Conservation (phyloP, 257 asterid species). For the Petunia axillaris region DNA sequence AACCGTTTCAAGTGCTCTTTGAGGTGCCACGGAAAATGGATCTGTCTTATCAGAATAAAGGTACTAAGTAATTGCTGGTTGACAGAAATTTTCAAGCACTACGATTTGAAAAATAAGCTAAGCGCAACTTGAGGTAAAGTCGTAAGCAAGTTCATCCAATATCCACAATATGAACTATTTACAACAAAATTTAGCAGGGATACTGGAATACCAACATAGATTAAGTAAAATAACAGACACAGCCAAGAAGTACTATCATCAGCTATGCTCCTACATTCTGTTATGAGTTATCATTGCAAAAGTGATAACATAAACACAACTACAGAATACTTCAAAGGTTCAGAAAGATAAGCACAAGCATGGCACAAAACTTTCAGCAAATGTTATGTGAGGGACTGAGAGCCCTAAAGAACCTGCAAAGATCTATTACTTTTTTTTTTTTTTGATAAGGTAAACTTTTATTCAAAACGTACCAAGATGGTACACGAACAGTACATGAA, state of each 20-base stretch:
- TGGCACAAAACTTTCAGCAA: conserved; percentile 15
- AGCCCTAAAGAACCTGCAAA: background rate
- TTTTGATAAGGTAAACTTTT: too few species aligned
- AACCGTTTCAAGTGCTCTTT: conserved; percentile 61
- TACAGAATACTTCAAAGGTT: conserved; percentile 16
- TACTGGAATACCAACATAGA: conserved; percentile 7
- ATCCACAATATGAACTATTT: background rate
- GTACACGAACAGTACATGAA: too few species aligned
- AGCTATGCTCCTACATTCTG: conserved; percentile 10
- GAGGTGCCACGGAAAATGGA: conserved; percentile 73
- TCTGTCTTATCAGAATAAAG: conserved; percentile 43
- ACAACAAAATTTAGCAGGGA: background rate
- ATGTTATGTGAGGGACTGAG: background rate
- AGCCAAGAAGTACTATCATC: conserved; percentile 7
- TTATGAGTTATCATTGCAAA: background rate
- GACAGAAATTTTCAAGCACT: background rate
- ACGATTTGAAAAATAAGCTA: background rate
- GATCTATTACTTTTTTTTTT: background rate
- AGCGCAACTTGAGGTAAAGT: conserved; percentile 12
- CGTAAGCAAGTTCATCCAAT: background rate
- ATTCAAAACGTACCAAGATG: too few species aligned
- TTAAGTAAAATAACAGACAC: conserved; percentile 2
- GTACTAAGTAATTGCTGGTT: background rate
- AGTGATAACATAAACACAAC: background rate
- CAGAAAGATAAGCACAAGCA: conserved; percentile 11